These are phyloP conservation scores for Kalmusia sp. DNA, from an alignment of 2,329 filamentous ascomycete species.

Conservation along the genomic window DNA sequence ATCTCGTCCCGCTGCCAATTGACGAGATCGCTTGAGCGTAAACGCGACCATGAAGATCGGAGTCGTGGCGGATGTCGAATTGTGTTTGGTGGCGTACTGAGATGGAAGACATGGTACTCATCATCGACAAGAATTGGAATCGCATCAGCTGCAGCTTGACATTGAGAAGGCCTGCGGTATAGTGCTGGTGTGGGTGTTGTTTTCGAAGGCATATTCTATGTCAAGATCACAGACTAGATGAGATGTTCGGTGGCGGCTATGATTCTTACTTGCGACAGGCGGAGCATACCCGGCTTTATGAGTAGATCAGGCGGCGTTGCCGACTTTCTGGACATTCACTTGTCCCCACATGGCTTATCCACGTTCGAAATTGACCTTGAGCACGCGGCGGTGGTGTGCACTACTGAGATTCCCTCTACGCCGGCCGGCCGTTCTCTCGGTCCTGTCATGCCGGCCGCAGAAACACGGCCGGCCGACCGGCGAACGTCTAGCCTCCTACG, in stretches of 20 bases:
- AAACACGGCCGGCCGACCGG: not conserved
- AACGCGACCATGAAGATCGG: conserved; percentile 38
- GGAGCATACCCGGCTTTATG: not conserved
- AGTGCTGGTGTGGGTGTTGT: not conserved
- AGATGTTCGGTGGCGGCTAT: too few relatives aligned
- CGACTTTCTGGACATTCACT: too few relatives aligned
- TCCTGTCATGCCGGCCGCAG: not conserved
- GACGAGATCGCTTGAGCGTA: conserved; percentile 3
- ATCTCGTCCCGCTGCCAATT: not conserved
- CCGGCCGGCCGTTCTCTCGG: not conserved
- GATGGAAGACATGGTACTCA: conserved; percentile 48
- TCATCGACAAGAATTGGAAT: conserved; percentile 47
- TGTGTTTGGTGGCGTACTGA: conserved; percentile 33
- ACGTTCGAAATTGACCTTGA: not conserved
- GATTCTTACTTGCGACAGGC: too few relatives aligned
- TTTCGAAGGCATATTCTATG: not conserved
- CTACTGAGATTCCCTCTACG: not conserved
- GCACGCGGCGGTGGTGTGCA: not conserved
- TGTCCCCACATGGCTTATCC: too few relatives aligned
- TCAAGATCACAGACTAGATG: not conserved
- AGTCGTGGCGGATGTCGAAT: conserved; percentile 44
- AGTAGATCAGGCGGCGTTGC: not conserved
- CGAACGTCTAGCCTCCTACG: not conserved
- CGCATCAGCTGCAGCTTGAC: conserved; percentile 45
- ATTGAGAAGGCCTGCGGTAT: conserved; percentile 32